Evolutionary conservation across 2,329 filamentous ascomycete species (phyloP).

Genomic region (Cephalotrichum gorgonifer): DNA sequence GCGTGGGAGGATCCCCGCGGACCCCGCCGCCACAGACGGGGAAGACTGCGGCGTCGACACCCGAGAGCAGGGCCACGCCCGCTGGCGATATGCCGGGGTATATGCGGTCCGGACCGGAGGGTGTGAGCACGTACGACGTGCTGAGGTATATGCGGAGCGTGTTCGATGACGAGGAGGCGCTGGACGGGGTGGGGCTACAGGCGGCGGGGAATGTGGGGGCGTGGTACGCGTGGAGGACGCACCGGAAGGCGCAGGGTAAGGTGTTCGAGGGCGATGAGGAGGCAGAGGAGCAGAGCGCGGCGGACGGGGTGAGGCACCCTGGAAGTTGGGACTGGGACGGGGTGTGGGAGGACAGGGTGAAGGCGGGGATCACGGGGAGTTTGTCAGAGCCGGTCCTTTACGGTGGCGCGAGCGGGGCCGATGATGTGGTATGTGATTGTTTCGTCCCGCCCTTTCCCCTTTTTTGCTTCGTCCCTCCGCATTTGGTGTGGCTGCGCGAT

Average conservation of each 20-base stretch:
- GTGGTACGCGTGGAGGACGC: constrained; percentile 84
- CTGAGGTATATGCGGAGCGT: constrained; percentile 72
- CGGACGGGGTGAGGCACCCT: constrained; percentile 37
- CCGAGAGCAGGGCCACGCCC: constrained; percentile 1
- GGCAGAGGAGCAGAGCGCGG: constrained; percentile 3
- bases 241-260: constrained; percentile 44
- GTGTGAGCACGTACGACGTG: constrained; percentile 53
- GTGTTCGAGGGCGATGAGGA: constrained; percentile 12
- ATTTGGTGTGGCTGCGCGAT: neutral
- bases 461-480: neutral
- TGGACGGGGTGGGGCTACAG: constrained; percentile 71
- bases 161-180: constrained; percentile 66
- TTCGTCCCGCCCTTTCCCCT: no score
- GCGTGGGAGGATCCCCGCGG: neutral
- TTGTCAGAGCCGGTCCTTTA: constrained; percentile 72
- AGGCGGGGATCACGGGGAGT: constrained; percentile 66
- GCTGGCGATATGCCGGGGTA: constrained; percentile 22
- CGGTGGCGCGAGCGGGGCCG: constrained; percentile 48
- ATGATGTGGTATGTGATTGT: constrained; percentile 57
- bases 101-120: constrained; percentile 27
- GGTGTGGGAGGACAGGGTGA: constrained; percentile 86
- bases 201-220: constrained; percentile 83
- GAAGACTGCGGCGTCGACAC: constrained; percentile 7
- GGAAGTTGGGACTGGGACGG: constrained; percentile 97
- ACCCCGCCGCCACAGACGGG: constrained; percentile 3